A percentile compares a stretch with the other conserved stretches of the same genome.
These are phyloP conservation scores for Venturiaceae sp. DNA, from an alignment of 2,329 filamentous ascomycete genomes.

Conservation along the genomic window DNA sequence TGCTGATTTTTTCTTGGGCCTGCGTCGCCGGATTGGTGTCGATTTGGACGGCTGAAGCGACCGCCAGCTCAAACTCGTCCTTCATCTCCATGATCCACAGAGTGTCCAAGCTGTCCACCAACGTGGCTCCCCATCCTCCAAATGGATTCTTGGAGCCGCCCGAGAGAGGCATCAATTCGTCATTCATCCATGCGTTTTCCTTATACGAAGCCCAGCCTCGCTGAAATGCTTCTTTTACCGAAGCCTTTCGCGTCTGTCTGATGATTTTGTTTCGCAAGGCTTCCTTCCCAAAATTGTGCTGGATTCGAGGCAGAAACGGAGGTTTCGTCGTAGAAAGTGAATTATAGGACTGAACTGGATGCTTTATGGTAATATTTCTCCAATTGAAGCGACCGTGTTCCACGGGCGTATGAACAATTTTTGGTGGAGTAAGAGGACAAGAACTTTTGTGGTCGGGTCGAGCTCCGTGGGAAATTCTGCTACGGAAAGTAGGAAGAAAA, in stretches of 20 bases:
- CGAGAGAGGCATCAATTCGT: constrained; percentile 51
- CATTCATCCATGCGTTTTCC: constrained; percentile 52
- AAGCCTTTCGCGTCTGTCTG: neutral
- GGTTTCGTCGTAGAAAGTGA: neutral
- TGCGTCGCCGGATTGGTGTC: constrained; percentile 66
- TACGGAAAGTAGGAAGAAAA: too few species aligned
- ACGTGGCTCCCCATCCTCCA: constrained; percentile 57
- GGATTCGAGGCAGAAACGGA: neutral
- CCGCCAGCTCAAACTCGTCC: constrained; percentile 71
- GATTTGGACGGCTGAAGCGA: constrained; percentile 58
- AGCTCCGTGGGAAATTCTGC: too few species aligned
- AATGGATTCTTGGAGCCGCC: constrained; percentile 46
- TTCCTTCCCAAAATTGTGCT: neutral
- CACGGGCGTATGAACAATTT: neutral
- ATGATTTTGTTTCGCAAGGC: too few species aligned
- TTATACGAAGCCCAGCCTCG: constrained; percentile 49
- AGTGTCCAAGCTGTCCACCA: constrained; percentile 60
- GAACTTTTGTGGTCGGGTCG: too few species aligned
- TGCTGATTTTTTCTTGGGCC: constrained; percentile 59
- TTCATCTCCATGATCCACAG: constrained; percentile 78
- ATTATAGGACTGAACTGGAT: neutral
- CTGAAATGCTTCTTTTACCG: constrained; percentile 22
- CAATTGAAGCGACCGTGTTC: neutral
- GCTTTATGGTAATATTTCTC: neutral
- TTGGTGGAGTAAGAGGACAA: neutral